These are phyloP conservation scores for Camellia sinensis DNA, from an alignment of 148 eudicot genomes.

Conservation along the genomic window DNA sequence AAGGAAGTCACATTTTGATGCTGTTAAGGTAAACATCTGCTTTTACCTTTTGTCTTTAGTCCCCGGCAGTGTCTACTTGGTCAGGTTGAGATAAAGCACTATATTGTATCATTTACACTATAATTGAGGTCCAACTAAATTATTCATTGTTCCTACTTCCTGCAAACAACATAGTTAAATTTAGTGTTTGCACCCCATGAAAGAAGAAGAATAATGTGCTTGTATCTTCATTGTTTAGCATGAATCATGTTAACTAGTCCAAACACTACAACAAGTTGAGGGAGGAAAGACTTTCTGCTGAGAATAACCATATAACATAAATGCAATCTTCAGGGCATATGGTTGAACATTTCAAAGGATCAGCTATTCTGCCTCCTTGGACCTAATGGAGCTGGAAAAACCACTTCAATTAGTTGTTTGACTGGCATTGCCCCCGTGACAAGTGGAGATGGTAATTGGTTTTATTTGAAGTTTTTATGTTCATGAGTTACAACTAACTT, in stretches of 20 bases:
- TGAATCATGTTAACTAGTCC: neutral
- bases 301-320: too few relatives aligned
- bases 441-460: conserved; percentile 72
- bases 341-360: conserved; percentile 75
- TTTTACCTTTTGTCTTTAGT: too few relatives aligned
- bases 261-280: neutral
- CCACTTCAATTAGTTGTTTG: conserved; percentile 81
- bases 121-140: too few relatives aligned
- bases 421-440: conserved; percentile 85
- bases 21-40: conserved; percentile 49
- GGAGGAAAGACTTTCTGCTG: too few relatives aligned
- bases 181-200: too few relatives aligned
- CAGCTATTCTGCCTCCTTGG: conserved; percentile 92
- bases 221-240: too few relatives aligned
- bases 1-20: conserved; percentile 70
- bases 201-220: too few relatives aligned
- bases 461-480: conserved; percentile 9
- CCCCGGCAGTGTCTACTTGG: too few relatives aligned
- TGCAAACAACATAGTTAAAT: too few relatives aligned
- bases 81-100: too few relatives aligned
- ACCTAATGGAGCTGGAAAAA: conserved; percentile 97
- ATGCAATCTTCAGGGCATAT: conserved; percentile 49
- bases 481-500: neutral
- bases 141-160: neutral
- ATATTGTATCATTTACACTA: neutral